phyloP scores from a whole-genome alignment of 2,329 filamentous ascomycete genomes.

The Pestalotiopsis sp. region DNA sequence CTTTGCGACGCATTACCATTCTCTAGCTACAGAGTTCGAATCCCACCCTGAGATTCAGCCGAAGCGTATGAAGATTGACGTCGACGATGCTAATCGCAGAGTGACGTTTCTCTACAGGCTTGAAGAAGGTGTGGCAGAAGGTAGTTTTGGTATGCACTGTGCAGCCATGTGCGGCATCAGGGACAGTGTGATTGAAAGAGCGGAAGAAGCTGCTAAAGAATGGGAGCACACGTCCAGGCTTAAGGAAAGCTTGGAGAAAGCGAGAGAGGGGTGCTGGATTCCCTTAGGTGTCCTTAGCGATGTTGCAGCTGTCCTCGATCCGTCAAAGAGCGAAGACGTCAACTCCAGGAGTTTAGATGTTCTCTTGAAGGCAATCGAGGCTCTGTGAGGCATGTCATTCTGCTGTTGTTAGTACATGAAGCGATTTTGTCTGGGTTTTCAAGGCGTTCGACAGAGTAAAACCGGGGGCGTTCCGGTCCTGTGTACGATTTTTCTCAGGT shows the following conservation, averaged over 20 bases:
- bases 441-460: background rate
- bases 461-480: background rate
- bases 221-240: constrained; percentile 95
- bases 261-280: constrained; percentile 78
- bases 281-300: constrained; percentile 88
- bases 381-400: constrained; percentile 40
- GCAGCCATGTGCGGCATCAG: constrained; percentile 97
- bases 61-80: constrained; percentile 91
- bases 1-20: constrained; percentile 98
- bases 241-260: constrained; percentile 84
- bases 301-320: constrained; percentile 74
- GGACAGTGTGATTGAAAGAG: constrained; percentile 77
- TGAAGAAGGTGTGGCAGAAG: constrained; percentile 90
- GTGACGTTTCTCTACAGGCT: constrained; percentile 97
- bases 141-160: constrained; percentile 98
- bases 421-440: background rate
- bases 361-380: constrained; percentile 61
- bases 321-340: constrained; percentile 47
- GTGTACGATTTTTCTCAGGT: background rate
- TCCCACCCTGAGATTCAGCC: constrained; percentile 85
- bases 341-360: constrained; percentile 58
- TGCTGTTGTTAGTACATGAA: background rate
- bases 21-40: constrained; percentile 86
- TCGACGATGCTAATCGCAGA: constrained; percentile 80
- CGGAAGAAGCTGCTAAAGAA: constrained; percentile 84